These are phyloP conservation scores for Sequoiadendron giganteum DNA, from an alignment of 75 land plant species.

Conservation along the genomic window DNA sequence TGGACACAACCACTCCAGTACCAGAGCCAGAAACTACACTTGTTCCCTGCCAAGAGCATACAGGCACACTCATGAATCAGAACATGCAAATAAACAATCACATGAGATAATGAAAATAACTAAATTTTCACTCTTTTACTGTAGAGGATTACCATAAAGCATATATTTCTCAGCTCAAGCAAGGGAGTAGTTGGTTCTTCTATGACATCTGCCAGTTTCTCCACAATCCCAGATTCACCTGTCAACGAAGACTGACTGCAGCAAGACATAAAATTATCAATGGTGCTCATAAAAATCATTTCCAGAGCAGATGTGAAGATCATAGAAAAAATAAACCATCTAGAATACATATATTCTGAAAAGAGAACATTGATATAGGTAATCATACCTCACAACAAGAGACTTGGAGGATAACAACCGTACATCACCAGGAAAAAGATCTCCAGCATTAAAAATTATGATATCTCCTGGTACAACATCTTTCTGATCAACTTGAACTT, in stretches of 20 bases:
- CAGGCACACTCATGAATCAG: not conserved
- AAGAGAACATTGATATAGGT: not conserved
- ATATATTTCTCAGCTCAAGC: conserved; percentile 58
- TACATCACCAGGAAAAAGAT: conserved; percentile 66
- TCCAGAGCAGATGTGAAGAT: not conserved
- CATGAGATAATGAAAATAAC: not conserved
- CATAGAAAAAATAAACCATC: not conserved
- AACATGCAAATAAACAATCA: not conserved
- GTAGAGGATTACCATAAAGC: conserved; percentile 48
- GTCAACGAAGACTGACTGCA: conserved; percentile 70
- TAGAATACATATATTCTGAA: not conserved
- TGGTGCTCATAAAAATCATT: conserved; percentile 11
- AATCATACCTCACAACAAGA: conserved; percentile 49
- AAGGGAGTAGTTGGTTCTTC: conserved; percentile 43
- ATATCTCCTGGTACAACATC: conserved; percentile 65
- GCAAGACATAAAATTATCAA: conserved; percentile 24
- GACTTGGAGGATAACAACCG: conserved; percentile 41
- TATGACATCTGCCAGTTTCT: conserved; percentile 47
- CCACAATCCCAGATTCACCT: conserved; percentile 48
- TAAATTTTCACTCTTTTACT: not conserved
- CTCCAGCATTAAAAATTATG: conserved; percentile 45
- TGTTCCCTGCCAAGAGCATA: conserved; percentile 46
- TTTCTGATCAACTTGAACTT: conserved; percentile 56
- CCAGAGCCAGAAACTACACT: conserved; percentile 59
- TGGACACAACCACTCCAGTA: conserved; percentile 55